Evolutionary conservation across 2,329 filamentous ascomycete genomes (phyloP), one percentile per base, ranked within the genome.

Genomic region (Aphanocladium album): DNA sequence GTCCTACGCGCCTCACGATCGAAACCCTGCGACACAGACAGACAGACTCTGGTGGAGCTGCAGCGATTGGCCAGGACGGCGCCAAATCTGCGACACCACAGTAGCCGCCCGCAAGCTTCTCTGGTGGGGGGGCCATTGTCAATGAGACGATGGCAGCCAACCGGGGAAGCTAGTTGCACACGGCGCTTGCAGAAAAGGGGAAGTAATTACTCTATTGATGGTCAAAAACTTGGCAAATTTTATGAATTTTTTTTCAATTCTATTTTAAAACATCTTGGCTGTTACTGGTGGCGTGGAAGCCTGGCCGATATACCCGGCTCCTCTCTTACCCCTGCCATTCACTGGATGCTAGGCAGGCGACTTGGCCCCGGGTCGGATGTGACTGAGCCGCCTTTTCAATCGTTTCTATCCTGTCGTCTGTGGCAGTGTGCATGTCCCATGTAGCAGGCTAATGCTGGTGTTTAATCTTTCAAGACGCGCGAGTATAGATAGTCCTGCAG

Each of bases 61-160:
- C 52, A 50, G 61, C 62, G 69, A 71, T 71, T 70, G 69, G 69
- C 63, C 62, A 63, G 33, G 62, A 65, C 59, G 60, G 61, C 62
- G 57, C 60, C 55, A 51, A 59, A 57, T 39, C 57, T 62, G 56
- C 51, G 61, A 65, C 64, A 62, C 45, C 21, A 27, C 12, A 37
- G 41, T 56, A 56, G 53, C 41, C 53, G 45, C 55, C 54, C 56
- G 56, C 33, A 25, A 6, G 0, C 45, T 46, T 55, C 35, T 17
- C 35, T 39, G 7, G 6, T 4, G 35, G 16, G 6, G 35, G 16
- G 35, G 35, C 33, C 12, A 6, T 35, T 35, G 33, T 12, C 12
- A 35, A 6, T 6, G 33, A 35, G 33, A 35, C n/a, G 33, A 6
- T 21, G 46, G 8, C 7, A 49, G 46, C 46, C 46, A 49, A 49